Percentiles rank a stretch among this genome's conserved stretches.
Evolutionary conservation across 225 moss, liverwort and hornwort genomes (phyloP).

Genomic region (Polytrichum formosum): DNA sequence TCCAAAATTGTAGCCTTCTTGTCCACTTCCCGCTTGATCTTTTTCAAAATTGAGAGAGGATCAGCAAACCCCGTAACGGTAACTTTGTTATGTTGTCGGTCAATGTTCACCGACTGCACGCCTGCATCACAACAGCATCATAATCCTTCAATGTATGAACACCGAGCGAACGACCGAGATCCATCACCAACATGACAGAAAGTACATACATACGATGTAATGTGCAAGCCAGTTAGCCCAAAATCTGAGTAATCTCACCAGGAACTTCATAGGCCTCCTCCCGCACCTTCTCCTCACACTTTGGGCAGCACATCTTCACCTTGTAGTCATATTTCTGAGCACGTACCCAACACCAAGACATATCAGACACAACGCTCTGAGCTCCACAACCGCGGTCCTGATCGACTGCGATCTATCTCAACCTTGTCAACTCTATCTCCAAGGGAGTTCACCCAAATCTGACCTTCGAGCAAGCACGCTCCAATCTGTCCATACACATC

Average conservation of each 20-base stretch:
- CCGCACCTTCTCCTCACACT: slow-evolving; percentile 51
- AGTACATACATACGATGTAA: too few species aligned
- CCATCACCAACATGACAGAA: too few species aligned
- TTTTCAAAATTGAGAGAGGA: slow-evolving; percentile 10
- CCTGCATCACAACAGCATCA: slow-evolving; percentile 15
- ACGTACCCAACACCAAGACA: neutral
- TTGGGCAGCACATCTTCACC: slow-evolving; percentile 52
- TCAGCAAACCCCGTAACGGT: slow-evolving; percentile 31
- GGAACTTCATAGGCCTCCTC: slow-evolving; percentile 32
- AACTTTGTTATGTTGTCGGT: slow-evolving; percentile 28
- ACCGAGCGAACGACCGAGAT: neutral
- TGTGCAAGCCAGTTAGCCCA: neutral
- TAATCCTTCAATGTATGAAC: neutral
- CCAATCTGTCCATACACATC: too few species aligned
- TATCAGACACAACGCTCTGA: too few species aligned
- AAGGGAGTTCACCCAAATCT: too few species aligned
- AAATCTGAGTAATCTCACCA: slow-evolving; percentile 14
- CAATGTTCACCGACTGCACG: slow-evolving; percentile 31
- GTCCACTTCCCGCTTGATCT: slow-evolving; percentile 40
- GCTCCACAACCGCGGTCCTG: too few species aligned
- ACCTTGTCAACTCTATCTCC: too few species aligned
- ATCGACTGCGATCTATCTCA: too few species aligned
- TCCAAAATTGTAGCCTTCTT: slow-evolving; percentile 33
- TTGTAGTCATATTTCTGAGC: slow-evolving; percentile 34
- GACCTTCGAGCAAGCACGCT: too few species aligned